These are phyloP conservation scores for Phylloporus rhodoxanthus DNA, from an alignment of 768 basidiomycete genomes.

Conservation along the genomic window DNA sequence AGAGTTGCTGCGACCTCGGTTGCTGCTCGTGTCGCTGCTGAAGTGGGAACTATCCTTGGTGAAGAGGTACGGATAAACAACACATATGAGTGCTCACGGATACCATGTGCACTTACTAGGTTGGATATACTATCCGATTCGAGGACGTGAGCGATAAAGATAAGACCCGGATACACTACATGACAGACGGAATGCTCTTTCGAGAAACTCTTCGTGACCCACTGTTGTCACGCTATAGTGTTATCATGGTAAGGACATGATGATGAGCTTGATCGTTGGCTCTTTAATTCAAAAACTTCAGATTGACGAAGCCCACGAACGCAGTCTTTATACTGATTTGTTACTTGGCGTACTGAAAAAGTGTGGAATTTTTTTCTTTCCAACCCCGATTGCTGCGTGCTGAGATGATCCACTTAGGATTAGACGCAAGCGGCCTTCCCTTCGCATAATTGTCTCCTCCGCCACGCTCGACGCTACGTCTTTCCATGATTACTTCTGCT, in stretches of 20 bases:
- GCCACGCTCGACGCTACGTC: slow-evolving; percentile 92
- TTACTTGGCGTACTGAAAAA: slow-evolving; percentile 91
- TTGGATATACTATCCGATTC: slow-evolving; percentile 96
- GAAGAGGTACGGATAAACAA: slow-evolving; percentile 58
- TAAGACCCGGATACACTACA: slow-evolving; percentile 84
- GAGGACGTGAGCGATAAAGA: slow-evolving; percentile 87
- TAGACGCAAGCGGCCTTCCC: slow-evolving; percentile 80
- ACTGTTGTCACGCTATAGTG: slow-evolving; percentile 84
- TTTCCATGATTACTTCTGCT: slow-evolving; percentile 85
- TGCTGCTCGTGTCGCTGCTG: slow-evolving; percentile 84
- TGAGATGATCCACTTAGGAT: slow-evolving; percentile 50
- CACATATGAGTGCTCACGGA: background rate
- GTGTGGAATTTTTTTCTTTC: slow-evolving; percentile 35
- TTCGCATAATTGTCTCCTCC: slow-evolving; percentile 90
- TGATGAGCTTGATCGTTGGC: background rate
- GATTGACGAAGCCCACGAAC: slow-evolving; percentile 98
- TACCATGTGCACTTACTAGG: slow-evolving; percentile 42
- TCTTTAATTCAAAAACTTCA: slow-evolving; percentile 26
- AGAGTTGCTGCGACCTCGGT: slow-evolving; percentile 95
- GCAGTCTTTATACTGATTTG: slow-evolving; percentile 93
- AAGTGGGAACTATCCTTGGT: slow-evolving; percentile 83
- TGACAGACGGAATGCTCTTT: slow-evolving; percentile 99
- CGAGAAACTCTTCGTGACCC: slow-evolving; percentile 91
- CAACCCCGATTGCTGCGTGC: slow-evolving; percentile 1
- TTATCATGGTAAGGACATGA: slow-evolving; percentile 71